phyloP scores from a whole-genome alignment of 306 rosid species.

The Begonia fuchsioides region DNA sequence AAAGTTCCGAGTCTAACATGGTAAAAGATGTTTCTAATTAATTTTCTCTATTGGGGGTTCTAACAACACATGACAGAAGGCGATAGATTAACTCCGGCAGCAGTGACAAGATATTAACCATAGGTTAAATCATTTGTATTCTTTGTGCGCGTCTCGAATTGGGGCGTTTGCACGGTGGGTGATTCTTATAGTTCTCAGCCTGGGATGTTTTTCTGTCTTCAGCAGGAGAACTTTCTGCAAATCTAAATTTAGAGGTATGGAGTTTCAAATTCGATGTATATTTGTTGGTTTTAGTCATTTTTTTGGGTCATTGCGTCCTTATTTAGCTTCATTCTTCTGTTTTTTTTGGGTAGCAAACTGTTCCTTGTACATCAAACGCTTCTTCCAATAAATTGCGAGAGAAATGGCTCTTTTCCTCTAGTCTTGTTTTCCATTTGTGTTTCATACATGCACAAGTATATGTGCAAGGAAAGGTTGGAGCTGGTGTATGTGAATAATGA shows the following conservation, averaged over 20 bases:
- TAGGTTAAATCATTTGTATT: constrained; percentile 46
- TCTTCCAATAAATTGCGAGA: constrained; percentile 40
- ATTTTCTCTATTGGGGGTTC: constrained; percentile 55
- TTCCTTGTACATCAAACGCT: constrained; percentile 34
- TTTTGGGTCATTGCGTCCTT: constrained; percentile 34
- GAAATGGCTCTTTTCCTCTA: constrained; percentile 20
- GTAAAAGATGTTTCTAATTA: constrained; percentile 41
- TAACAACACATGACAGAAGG: constrained; percentile 44
- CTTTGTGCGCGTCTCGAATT: constrained; percentile 86
- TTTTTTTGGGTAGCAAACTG: constrained; percentile 43
- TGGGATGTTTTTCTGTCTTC: constrained; percentile 56
- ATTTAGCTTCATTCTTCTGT: constrained; percentile 7
- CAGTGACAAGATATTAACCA: constrained; percentile 56
- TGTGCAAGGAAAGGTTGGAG: too few species aligned
- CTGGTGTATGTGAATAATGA: too few species aligned
- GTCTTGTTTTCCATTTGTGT: too few species aligned
- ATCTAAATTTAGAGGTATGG: constrained; percentile 11
- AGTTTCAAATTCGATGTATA: constrained; percentile 35
- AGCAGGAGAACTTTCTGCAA: constrained; percentile 55
- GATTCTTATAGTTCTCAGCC: constrained; percentile 62
- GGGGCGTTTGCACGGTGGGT: constrained; percentile 54
- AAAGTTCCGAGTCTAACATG: constrained; percentile 14
- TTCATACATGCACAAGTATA: too few species aligned
- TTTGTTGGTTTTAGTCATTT: constrained; percentile 30
- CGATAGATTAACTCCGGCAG: constrained; percentile 33